Percentiles rank a stretch among this genome's conserved stretches.
Evolutionary conservation across 129 eudicot species (phyloP).

Genomic region (Tagetes patula): DNA sequence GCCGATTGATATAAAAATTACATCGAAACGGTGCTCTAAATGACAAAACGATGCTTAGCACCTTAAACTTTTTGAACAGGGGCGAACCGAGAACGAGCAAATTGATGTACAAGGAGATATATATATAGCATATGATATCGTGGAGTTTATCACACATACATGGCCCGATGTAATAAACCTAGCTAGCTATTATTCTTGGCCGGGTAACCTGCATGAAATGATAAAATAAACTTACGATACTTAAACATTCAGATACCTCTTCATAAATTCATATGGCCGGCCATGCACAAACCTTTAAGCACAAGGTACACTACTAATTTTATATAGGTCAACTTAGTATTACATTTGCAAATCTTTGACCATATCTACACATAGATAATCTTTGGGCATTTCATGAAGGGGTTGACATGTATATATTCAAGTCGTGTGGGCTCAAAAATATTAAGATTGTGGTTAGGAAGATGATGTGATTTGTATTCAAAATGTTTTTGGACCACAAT

Average conservation of each 20-base stretch:
- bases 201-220: background rate
- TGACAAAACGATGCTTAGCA: no score
- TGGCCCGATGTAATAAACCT: conserved; percentile 73
- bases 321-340: conserved; percentile 7
- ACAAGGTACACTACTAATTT: conserved; percentile 9
- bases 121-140: conserved; percentile 50
- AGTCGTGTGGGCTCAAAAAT: conserved; percentile 24
- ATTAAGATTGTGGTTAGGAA: conserved; percentile 21
- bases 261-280: background rate
- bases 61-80: conserved; percentile 36
- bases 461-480: conserved; percentile 18
- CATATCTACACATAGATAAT: conserved; percentile 21
- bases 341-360: conserved; percentile 27
- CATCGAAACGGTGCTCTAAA: no score
- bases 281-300: conserved; percentile 9
- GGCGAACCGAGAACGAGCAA: conserved; percentile 89
- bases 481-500: conserved; percentile 31
- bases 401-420: conserved; percentile 25
- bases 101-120: conserved; percentile 96
- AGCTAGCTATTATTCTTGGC: background rate
- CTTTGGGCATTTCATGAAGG: background rate
- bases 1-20: no score
- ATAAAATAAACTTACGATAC: background rate
- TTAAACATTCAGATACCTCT: background rate
- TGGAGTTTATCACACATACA: conserved; percentile 79